phyloP scores from a whole-genome alignment of 805 yeast genomes.

The Metschnikowia hibisci region DNA sequence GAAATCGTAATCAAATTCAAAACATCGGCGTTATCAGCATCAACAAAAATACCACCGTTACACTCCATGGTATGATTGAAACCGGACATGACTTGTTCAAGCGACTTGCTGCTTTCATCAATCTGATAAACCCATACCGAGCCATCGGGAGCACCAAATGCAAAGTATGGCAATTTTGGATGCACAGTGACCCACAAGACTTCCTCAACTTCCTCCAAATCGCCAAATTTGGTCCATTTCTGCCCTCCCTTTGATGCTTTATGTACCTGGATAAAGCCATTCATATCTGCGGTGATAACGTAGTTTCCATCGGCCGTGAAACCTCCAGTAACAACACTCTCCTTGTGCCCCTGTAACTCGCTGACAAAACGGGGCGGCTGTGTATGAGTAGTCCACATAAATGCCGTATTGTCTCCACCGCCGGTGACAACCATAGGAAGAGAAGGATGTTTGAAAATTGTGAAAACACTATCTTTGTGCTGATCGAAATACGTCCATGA shows the following conservation, averaged over 20 bases:
- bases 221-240: slow-evolving; percentile 68
- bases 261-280: slow-evolving; percentile 75
- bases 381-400: slow-evolving; percentile 87
- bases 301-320: slow-evolving; percentile 81
- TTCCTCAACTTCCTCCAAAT: slow-evolving; percentile 86
- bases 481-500: slow-evolving; percentile 85
- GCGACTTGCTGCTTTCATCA: slow-evolving; percentile 40
- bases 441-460: slow-evolving; percentile 77
- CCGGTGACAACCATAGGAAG: slow-evolving; percentile 88
- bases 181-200: slow-evolving; percentile 79
- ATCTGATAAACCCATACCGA: slow-evolving; percentile 91
- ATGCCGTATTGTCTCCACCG: slow-evolving; percentile 90
- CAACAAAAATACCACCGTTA: slow-evolving; percentile 73
- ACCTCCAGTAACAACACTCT: slow-evolving; percentile 79
- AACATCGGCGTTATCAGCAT: slow-evolving; percentile 47
- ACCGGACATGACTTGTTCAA: slow-evolving; percentile 73
- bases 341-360: slow-evolving; percentile 76
- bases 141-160: slow-evolving; percentile 90
- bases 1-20: slow-evolving; percentile 70
- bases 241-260: slow-evolving; percentile 73
- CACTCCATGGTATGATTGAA: slow-evolving; percentile 79
- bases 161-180: slow-evolving; percentile 76
- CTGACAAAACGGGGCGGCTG: slow-evolving; percentile 79
- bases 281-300: slow-evolving; percentile 91
- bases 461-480: slow-evolving; percentile 84